A percentile compares a stretch with the other conserved stretches of the same genome.
Evolutionary conservation across 352 stramenopile species (phyloP).

Genomic region (Peronospora farinosa): DNA sequence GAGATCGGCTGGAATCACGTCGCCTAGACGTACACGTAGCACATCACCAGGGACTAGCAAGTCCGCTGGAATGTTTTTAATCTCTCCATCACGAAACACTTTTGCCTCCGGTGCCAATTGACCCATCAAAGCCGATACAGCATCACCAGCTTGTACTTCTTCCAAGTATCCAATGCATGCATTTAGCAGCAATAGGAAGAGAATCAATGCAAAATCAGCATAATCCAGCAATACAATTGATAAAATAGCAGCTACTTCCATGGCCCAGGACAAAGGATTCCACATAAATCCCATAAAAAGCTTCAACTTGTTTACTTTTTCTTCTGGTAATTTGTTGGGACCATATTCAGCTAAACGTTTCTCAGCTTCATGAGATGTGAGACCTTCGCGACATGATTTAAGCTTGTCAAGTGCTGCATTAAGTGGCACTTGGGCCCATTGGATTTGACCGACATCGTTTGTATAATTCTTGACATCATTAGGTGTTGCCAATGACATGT

Average conservation of each 20-base stretch:
- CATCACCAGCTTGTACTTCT: constrained; percentile 81
- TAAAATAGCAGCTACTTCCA: constrained; percentile 66
- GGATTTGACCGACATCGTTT: constrained; percentile 68
- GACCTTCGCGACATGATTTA: constrained; percentile 57
- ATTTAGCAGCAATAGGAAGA: constrained; percentile 68
- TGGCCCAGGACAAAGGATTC: constrained; percentile 80
- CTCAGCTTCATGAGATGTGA: constrained; percentile 70
- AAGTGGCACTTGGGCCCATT: constrained; percentile 66
- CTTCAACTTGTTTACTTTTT: constrained; percentile 73
- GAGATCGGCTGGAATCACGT: constrained; percentile 89
- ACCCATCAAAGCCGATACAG: constrained; percentile 86
- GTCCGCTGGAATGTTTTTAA: constrained; percentile 58
- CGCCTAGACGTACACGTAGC: constrained; percentile 77
- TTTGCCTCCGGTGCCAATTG: constrained; percentile 81
- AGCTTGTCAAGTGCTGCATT: constrained; percentile 82
- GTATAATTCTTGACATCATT: constrained; percentile 77
- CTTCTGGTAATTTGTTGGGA: constrained; percentile 76
- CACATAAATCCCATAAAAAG: constrained; percentile 78
- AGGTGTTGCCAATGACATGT: constrained; percentile 73
- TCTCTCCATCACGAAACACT: constrained; percentile 76
- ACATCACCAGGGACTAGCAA: constrained; percentile 67
- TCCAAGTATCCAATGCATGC: constrained; percentile 76
- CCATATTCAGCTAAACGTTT: constrained; percentile 69
- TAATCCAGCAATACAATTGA: constrained; percentile 78
- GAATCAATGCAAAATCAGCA: constrained; percentile 62